Conservation (phyloP, 768 basidiomycete species). For the Lentinula detonsa region DNA sequence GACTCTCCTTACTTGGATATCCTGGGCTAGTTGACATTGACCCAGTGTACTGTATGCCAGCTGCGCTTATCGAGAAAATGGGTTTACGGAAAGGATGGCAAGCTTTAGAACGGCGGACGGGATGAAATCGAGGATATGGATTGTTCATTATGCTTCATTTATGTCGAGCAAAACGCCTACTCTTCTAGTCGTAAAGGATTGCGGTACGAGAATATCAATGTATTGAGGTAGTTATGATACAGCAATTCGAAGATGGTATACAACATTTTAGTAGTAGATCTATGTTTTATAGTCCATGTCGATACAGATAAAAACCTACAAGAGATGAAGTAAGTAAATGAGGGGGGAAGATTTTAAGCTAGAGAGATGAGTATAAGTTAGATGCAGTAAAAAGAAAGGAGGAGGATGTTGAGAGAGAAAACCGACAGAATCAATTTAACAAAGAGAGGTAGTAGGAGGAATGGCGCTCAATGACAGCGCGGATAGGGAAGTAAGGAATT, state of each 20-base stretch:
- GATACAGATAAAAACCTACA: too few species aligned
- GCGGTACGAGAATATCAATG: not conserved
- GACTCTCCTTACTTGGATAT: conserved; percentile 84
- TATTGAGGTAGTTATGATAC: not conserved
- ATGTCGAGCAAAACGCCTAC: too few species aligned
- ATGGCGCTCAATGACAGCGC: not conserved
- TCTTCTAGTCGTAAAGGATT: too few species aligned
- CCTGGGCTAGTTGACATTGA: conserved; percentile 81
- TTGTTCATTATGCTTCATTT: too few species aligned
- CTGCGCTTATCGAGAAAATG: conserved; percentile 56
- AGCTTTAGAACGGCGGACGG: conserved; percentile 36
- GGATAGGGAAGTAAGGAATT: not conserved
- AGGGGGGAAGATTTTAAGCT: not conserved
- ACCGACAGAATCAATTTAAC: not conserved
- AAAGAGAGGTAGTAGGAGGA: not conserved
- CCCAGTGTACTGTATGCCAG: conserved; percentile 96
- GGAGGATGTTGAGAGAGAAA: not conserved
- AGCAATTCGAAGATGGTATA: not conserved
- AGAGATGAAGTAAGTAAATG: not conserved
- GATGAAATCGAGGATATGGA: not conserved
- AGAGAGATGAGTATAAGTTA: conserved; percentile 1
- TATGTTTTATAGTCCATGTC: not conserved
- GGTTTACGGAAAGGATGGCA: conserved; percentile 69
- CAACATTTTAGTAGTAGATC: not conserved
- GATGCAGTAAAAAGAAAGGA: not conserved